These are phyloP conservation scores for Aschersonia sp. DNA, from an alignment of 2,329 filamentous ascomycete species.

Conservation along the genomic window DNA sequence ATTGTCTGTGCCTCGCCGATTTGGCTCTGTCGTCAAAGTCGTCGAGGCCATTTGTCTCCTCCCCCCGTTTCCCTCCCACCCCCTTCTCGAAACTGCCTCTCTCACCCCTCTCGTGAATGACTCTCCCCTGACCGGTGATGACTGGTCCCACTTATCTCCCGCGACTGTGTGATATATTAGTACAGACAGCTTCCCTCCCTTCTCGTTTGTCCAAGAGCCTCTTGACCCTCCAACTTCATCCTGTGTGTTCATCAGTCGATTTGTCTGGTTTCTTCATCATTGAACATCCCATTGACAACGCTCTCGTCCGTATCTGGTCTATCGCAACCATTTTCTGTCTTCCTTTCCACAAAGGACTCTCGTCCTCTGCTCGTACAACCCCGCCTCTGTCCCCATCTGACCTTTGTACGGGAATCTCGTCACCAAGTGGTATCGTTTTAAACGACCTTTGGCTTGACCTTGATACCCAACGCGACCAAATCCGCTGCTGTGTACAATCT, in stretches of 20 bases:
- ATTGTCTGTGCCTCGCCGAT: not conserved
- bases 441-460: not conserved
- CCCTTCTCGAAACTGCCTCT: not conserved
- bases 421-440: not conserved
- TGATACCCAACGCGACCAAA: constrained; percentile 3
- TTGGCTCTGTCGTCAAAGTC: too few relatives aligned
- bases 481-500: not conserved
- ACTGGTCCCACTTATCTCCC: not conserved
- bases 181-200: not conserved
- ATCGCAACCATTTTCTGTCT: not conserved
- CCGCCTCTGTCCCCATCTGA: not conserved
- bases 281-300: too few relatives aligned
- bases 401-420: not conserved
- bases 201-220: not conserved
- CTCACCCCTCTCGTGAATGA: not conserved
- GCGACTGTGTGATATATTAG: not conserved
- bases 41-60: too few relatives aligned
- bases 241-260: not conserved
- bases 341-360: not conserved
- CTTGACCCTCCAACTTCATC: not conserved
- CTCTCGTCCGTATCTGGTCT: not conserved
- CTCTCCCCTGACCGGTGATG: not conserved
- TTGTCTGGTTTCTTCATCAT: not conserved
- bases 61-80: not conserved
- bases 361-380: not conserved